Base-by-base conservation (phyloP, 176 grass and related monocot species). In the Calamus simplicifolius region DNA sequence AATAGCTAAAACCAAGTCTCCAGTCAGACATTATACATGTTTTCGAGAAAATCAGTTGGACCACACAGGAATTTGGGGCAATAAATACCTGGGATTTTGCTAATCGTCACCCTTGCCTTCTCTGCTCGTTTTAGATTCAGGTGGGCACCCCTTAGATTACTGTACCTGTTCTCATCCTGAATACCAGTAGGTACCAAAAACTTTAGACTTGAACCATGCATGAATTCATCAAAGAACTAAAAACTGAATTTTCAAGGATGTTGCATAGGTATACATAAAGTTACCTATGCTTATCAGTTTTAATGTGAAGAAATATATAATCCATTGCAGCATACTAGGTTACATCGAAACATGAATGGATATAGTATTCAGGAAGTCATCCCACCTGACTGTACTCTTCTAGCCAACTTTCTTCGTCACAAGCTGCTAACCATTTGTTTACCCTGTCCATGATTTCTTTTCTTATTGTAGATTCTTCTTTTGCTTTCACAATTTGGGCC, bases 341-440 rank as follows among this genome's bases (percentile, higher is more conserved):
- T 43, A 43, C 35, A 43, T 43, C 8, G 8, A 38, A 10, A 43
- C 10, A 43, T 43, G 35, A 13, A 13, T 43, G 13, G 8, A 43
- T 12, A 43, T 12, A 43, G 8, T 43, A 43, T 12, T 43, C 35
- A 43, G 6, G 35, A 43, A 43, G 13, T 10, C 8, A 43, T 43
- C 35, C 62, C 82, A 92, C 93, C 49, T 85, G 79, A 63, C 85
- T 89, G 73, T 98, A 98, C 58, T 88, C 87, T 81, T 98, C 84
- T 70, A 98, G 87, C 93, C 93, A 98, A 71, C 75, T 85, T 61
- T 98, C 93, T 85, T 92, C 93, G 49, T 92, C 87, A 68, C 78
- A 92, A 68, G 84, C 81, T 17, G 63, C 80, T 59, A 89, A 56
- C 93, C 93, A 98, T 81, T 83, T 92, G 51, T 68, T 81, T 50